A percentile compares a stretch with the other conserved stretches of the same genome.
phyloP scores from a whole-genome alignment of 2,329 filamentous ascomycete genomes.

The Diplodia scrobiculata region DNA sequence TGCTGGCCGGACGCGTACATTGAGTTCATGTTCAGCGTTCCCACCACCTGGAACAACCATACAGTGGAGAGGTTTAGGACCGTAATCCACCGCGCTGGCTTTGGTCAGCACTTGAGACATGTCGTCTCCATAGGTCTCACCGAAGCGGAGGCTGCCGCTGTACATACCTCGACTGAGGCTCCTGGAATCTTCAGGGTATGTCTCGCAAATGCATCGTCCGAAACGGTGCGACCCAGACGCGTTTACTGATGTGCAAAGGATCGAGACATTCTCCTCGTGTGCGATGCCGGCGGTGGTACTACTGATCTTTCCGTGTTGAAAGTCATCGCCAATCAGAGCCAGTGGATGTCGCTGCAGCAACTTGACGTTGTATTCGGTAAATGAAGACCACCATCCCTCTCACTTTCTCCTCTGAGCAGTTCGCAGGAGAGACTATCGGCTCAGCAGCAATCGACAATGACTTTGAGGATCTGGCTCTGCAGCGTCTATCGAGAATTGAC shows the following conservation, averaged over 20 bases:
- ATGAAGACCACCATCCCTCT: neutral
- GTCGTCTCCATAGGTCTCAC: constrained; percentile 52
- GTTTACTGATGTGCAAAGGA: constrained; percentile 33
- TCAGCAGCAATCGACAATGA: constrained; percentile 47
- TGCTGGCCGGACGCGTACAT: constrained; percentile 53
- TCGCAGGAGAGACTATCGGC: constrained; percentile 44
- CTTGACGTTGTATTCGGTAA: constrained; percentile 44
- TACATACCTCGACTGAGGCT: constrained; percentile 49
- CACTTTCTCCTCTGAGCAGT: neutral
- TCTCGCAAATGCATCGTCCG: neutral
- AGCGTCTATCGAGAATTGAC: constrained; percentile 40
- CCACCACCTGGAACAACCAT: constrained; percentile 59
- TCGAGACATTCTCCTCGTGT: constrained; percentile 53
- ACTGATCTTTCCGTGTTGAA: constrained; percentile 47
- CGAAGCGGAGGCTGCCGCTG: constrained; percentile 58
- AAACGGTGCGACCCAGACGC: neutral
- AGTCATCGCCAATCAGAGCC: constrained; percentile 38
- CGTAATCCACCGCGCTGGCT: constrained; percentile 54
- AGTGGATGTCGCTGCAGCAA: constrained; percentile 39
- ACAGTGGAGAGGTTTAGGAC: constrained; percentile 57
- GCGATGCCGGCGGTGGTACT: constrained; percentile 57
- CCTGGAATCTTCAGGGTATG: constrained; percentile 39
- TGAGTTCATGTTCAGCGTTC: constrained; percentile 60
- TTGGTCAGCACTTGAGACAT: constrained; percentile 48
- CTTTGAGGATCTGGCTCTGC: constrained; percentile 43